Conservation (phyloP, 139 green algal genomes). For the Zygnema circumcarinatum region DNA sequence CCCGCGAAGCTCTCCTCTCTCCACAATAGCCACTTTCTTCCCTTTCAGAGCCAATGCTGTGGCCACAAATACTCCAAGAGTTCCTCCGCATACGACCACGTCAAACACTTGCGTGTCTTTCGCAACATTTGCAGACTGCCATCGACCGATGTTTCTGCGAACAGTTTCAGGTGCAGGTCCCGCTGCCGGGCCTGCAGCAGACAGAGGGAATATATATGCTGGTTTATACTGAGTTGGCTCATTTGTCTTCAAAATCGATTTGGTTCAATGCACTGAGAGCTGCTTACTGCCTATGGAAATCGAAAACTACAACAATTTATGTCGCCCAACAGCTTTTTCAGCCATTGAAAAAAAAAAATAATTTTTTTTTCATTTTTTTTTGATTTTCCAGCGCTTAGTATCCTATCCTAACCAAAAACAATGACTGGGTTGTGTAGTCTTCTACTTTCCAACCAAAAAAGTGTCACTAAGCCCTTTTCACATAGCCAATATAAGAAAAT, state of each 20-base stretch:
- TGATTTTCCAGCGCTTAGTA: no score
- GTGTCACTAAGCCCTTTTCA: no score
- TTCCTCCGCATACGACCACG: slow-evolving; percentile 89
- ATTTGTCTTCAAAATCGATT: no score
- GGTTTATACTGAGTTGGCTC: no score
- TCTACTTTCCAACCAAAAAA: no score
- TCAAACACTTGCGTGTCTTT: slow-evolving; percentile 67
- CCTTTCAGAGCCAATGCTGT: slow-evolving; percentile 75
- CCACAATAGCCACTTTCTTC: slow-evolving; percentile 84
- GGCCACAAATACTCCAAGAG: slow-evolving; percentile 87
- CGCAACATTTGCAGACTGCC: not conserved
- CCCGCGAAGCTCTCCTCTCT: slow-evolving; percentile 80
- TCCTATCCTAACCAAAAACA: no score
- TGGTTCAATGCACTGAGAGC: not conserved
- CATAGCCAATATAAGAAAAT: no score
- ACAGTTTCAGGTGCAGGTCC: slow-evolving; percentile 23
- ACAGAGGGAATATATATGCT: no score
- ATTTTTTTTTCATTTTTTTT: no score
- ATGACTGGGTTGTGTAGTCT: no score
- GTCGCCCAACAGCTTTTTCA: not conserved
- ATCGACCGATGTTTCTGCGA: slow-evolving; percentile 4
- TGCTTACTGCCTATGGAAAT: not conserved
- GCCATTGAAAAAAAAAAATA: not conserved
- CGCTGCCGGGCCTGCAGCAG: slow-evolving; percentile 17
- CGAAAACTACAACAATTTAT: not conserved